These are phyloP conservation scores for Acaromyces ingoldii DNA, from an alignment of 1,284 basidiomycete genomes.

Conservation along the genomic window DNA sequence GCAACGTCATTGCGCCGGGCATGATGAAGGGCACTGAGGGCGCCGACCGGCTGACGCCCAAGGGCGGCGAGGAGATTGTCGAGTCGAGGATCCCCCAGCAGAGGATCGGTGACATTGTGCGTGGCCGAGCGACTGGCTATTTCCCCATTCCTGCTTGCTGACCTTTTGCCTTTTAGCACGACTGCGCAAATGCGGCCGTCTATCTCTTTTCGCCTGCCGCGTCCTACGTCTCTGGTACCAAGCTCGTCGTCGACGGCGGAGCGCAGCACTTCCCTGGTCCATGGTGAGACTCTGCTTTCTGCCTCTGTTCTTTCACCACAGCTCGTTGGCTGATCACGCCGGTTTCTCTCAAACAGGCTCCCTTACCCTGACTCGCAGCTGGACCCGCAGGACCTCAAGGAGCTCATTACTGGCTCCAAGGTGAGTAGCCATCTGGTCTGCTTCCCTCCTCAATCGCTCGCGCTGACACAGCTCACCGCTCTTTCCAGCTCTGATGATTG, in stretches of 20 bases:
- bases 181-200: constrained; percentile 73
- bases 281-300: background rate
- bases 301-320: background rate
- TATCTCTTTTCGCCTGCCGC: constrained; percentile 88
- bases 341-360: too few species aligned
- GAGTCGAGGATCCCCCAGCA: constrained; percentile 37
- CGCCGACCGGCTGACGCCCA: constrained; percentile 64
- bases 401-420: constrained; percentile 27
- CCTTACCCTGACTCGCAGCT: constrained; percentile 42
- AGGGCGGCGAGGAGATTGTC: constrained; percentile 50
- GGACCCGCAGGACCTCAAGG: constrained; percentile 32
- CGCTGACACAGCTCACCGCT: too few species aligned
- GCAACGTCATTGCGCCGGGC: constrained; percentile 84
- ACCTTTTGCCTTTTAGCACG: constrained; percentile 56
- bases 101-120: constrained; percentile 37
- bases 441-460: too few species aligned
- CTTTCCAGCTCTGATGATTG: too few species aligned
- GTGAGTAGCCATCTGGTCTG: too few species aligned
- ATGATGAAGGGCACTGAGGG: constrained; percentile 83
- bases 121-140: constrained; percentile 14
- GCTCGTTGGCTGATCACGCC: constrained; percentile 39
- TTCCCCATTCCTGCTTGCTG: background rate
- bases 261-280: constrained; percentile 2
- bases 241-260: constrained; percentile 37
- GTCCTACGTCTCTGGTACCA: constrained; percentile 66